phyloP scores from a whole-genome alignment of 768 basidiomycete species.

The Amanita subjunquillea region DNA sequence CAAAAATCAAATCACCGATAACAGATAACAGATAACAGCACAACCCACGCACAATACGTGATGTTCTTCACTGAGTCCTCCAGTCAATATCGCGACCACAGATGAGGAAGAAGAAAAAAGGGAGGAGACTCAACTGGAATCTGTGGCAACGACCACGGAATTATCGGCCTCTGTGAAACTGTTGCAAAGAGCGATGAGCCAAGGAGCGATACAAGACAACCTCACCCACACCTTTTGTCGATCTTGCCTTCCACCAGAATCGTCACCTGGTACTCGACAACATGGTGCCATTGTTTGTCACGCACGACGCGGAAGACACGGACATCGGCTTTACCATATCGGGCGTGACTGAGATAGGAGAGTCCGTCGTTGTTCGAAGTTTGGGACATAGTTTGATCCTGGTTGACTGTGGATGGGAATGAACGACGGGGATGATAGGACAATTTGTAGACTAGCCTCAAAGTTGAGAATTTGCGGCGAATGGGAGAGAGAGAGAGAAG shows the following conservation, averaged over 20 bases:
- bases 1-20: neutral
- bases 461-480: neutral
- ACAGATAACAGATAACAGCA: neutral
- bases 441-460: neutral
- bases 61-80: slow-evolving; percentile 50
- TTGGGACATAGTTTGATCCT: neutral
- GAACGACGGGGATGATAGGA: neutral
- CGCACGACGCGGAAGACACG: slow-evolving; percentile 81
- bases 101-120: too few species aligned
- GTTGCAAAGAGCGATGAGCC: neutral
- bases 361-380: neutral
- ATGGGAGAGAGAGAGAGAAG: neutral
- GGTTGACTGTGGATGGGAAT: neutral
- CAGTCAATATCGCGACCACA: too few species aligned
- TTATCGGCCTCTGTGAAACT: slow-evolving; percentile 91
- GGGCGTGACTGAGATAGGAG: slow-evolving; percentile 33
- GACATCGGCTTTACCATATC: slow-evolving; percentile 85
- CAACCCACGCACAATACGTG: slow-evolving; percentile 38
- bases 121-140: slow-evolving; percentile 51
- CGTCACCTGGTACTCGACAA: slow-evolving; percentile 81
- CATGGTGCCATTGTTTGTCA: slow-evolving; percentile 50
- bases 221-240: slow-evolving; percentile 45
- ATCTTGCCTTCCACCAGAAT: slow-evolving; percentile 79
- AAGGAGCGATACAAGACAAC: neutral
- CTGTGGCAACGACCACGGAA: slow-evolving; percentile 80